Evolutionary conservation across 2,329 filamentous ascomycete genomes (phyloP), one percentile per base, ranked within the genome.

Genomic region (Harringtonia lauricola): DNA sequence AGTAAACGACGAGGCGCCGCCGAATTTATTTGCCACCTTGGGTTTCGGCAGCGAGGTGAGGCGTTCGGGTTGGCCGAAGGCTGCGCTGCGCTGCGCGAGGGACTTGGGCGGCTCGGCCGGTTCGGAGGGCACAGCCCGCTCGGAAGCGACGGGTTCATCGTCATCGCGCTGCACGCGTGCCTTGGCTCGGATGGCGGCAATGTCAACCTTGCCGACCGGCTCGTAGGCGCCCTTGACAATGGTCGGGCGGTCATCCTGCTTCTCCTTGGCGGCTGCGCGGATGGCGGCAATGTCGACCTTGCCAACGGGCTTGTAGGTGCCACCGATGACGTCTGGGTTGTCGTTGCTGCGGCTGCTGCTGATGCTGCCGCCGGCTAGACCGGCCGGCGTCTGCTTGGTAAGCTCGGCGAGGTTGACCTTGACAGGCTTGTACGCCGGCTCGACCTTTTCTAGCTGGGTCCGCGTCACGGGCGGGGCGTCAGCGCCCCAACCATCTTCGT

Each of bases 201-300:
- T 95, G 54, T 96, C 90, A 14, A 96, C 90, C 65, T 95, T 95
- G 37, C 92, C 92, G 21, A 95, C 72, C 3, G 39, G 31, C 41
- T 45, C 44, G 57, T 98, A 96, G 19, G 89, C 76, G 34, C 92
- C 90, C 64, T 94, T 95, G 17, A 96, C 86, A 4, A 79, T 76
- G 2, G 82, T 76, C 4, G 92, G 92, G 44, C 88, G 74, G 10
- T 43, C 41, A 24, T 51, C 49, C 28, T 31, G 34, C 21, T 42
- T 30, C 24, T 18, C 43, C 34, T 70, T 81, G 57, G 64, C 88
- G 68, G 74, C 86, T 60, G 71, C 49, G 86, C 86, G 79, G 57
- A 98, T 95, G 19, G 90, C 89, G 36, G 86, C 86, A 62, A 98
- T 96, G 54, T 98, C 92, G 10, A 98, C 90, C 65, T 95, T 96